Evolutionary conservation across 306 rosid genomes (phyloP).

Genomic region (Corylus avellana): DNA sequence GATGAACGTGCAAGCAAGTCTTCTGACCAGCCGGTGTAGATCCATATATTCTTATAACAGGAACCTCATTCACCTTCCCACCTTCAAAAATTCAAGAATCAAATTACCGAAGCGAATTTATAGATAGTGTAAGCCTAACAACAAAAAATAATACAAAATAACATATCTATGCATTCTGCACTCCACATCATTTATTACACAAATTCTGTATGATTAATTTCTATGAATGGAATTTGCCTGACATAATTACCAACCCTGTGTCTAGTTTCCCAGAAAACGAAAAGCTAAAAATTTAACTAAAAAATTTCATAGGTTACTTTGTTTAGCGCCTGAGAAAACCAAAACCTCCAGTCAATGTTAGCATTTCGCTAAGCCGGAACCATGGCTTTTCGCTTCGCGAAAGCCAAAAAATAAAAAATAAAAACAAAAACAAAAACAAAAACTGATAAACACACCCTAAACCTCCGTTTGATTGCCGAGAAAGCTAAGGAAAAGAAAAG

Average conservation of each 20-base stretch:
- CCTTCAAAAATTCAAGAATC: constrained; percentile 39
- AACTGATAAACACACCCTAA: constrained; percentile 7
- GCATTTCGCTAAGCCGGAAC: neutral
- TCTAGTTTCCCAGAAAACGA: neutral
- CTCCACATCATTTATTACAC: neutral
- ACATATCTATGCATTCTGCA: neutral
- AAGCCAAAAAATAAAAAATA: too few species aligned
- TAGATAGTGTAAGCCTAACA: neutral
- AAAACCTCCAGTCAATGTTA: neutral
- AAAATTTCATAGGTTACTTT: neutral
- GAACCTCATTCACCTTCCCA: constrained; percentile 81
- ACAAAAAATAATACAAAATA: neutral
- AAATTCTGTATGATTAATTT: neutral
- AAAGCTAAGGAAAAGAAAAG: neutral
- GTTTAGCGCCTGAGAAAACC: neutral
- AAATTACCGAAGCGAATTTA: neutral
- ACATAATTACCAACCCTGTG: neutral
- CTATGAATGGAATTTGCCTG: neutral
- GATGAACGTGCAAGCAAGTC: constrained; percentile 85
- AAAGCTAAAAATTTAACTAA: neutral
- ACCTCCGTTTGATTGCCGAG: neutral
- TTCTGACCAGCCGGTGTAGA: constrained; percentile 95
- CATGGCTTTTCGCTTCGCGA: too few species aligned
- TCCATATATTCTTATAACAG: constrained; percentile 82
- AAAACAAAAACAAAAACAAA: neutral